Conservation (phyloP, 768 basidiomycete species). For the Suillus luteus region DNA sequence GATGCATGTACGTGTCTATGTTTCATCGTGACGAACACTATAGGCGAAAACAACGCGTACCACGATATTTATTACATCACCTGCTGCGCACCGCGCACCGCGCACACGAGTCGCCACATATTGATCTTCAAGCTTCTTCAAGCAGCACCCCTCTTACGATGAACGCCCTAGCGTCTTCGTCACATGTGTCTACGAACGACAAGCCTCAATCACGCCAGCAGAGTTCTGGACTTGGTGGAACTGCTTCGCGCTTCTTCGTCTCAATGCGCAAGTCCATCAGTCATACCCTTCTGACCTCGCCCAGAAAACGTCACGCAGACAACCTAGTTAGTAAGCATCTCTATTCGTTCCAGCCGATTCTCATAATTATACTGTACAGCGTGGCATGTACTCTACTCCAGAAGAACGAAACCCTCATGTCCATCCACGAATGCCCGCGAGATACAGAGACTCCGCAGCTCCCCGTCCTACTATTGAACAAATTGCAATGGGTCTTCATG, state of each 20-base stretch:
- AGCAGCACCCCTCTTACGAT: slow-evolving; percentile 9
- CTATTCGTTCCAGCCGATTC: background rate
- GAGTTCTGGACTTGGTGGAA: slow-evolving; percentile 18
- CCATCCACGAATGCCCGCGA: slow-evolving; percentile 39
- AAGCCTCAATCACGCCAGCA: slow-evolving; percentile 11
- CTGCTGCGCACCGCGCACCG: background rate
- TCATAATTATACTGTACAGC: slow-evolving; percentile 20
- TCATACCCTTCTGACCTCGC: slow-evolving; percentile 18
- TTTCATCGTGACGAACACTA: background rate
- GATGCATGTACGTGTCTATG: background rate
- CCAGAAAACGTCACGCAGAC: slow-evolving; percentile 24
- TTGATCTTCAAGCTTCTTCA: background rate
- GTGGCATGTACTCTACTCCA: slow-evolving; percentile 44
- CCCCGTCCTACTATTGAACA: slow-evolving; percentile 69
- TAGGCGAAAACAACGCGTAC: background rate
- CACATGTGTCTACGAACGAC: slow-evolving; percentile 17
- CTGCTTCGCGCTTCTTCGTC: slow-evolving; percentile 32
- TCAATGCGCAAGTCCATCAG: slow-evolving; percentile 35
- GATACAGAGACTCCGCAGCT: slow-evolving; percentile 39
- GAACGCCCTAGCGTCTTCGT: slow-evolving; percentile 19
- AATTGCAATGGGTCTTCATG: slow-evolving; percentile 80
- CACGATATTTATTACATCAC: slow-evolving; percentile 6
- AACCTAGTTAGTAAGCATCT: slow-evolving; percentile 21
- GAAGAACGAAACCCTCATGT: slow-evolving; percentile 38
- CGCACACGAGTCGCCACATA: background rate